A percentile compares a stretch with the other conserved stretches of the same genome.
These are phyloP conservation scores for Argentina anserina DNA, from an alignment of 306 rosid species.

Conservation along the genomic window DNA sequence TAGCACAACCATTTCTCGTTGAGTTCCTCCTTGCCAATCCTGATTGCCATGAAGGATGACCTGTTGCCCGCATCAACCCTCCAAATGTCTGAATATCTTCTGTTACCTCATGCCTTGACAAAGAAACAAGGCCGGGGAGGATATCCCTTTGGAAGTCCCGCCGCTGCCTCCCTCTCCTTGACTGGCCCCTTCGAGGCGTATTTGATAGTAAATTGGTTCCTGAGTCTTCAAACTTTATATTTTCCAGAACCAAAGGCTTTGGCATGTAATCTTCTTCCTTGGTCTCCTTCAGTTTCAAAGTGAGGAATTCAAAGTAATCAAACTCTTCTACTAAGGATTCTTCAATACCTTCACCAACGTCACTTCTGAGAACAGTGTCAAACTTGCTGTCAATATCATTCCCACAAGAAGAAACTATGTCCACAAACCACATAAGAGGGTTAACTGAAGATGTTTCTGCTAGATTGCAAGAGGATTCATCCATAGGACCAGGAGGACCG, in stretches of 20 bases:
- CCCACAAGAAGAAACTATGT: slow-evolving; percentile 51
- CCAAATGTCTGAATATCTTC: slow-evolving; percentile 97
- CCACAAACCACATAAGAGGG: slow-evolving; percentile 70
- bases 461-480: slow-evolving; percentile 32
- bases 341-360: slow-evolving; percentile 29
- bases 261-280: slow-evolving; percentile 96
- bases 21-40: slow-evolving; percentile 80
- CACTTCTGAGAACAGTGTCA: slow-evolving; percentile 26
- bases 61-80: slow-evolving; percentile 85
- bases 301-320: slow-evolving; percentile 81
- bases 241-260: slow-evolving; percentile 72
- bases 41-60: slow-evolving; percentile 70
- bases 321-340: slow-evolving; percentile 39
- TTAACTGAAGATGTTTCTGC: slow-evolving; percentile 40
- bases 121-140: slow-evolving; percentile 82
- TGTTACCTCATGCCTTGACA: slow-evolving; percentile 93
- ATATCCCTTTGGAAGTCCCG: slow-evolving; percentile 98
- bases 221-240: slow-evolving; percentile 60
- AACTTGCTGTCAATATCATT: slow-evolving; percentile 39
- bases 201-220: slow-evolving; percentile 44
- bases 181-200: slow-evolving; percentile 70
- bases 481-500: slow-evolving; percentile 24
- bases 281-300: slow-evolving; percentile 55
- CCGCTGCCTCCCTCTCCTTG: slow-evolving; percentile 88
- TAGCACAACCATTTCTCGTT: slow-evolving; percentile 62